A percentile compares a stretch with the other conserved stretches of the same genome.
Evolutionary conservation across 73 alveolate genomes (phyloP).

Genomic region (Uronychia setigera): DNA sequence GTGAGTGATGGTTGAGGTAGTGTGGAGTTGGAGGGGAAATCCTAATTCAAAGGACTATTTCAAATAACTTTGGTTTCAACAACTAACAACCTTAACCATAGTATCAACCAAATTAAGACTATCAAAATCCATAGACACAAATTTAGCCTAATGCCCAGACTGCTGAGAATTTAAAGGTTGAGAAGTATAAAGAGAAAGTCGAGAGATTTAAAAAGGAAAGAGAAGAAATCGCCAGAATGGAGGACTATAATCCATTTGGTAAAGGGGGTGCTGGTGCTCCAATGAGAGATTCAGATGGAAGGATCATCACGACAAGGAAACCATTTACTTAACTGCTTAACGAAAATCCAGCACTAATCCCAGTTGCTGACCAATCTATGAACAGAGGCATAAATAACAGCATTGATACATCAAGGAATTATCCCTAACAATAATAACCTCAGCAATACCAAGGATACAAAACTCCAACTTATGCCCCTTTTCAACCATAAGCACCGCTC

Average conservation of each 20-base stretch:
- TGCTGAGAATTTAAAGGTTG: not conserved
- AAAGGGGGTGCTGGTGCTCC: constrained; percentile 83
- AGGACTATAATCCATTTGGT: constrained; percentile 70
- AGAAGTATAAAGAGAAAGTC: constrained; percentile 9
- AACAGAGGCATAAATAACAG: constrained; percentile 8
- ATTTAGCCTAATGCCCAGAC: too few species aligned
- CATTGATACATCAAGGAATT: too few species aligned
- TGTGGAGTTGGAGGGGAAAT: not conserved
- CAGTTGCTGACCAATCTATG: not conserved
- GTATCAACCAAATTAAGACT: not conserved
- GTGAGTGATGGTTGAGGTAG: constrained; percentile 4
- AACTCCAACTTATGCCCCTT: too few species aligned
- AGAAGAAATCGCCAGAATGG: constrained; percentile 3
- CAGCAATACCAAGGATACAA: too few species aligned
- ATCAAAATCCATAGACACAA: not conserved
- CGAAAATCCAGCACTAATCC: constrained; percentile 9
- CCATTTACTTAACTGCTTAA: not conserved
- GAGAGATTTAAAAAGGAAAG: constrained; percentile 3
- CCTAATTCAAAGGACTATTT: not conserved
- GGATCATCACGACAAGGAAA: constrained; percentile 5
- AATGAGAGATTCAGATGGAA: constrained; percentile 58
- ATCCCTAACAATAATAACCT: too few species aligned
- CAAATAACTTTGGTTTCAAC: not conserved
- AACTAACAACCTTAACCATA: not conserved
- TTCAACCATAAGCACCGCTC: too few species aligned